phyloP scores from a whole-genome alignment of 1,284 basidiomycete species.

The Rhodotorula sp. region DNA sequence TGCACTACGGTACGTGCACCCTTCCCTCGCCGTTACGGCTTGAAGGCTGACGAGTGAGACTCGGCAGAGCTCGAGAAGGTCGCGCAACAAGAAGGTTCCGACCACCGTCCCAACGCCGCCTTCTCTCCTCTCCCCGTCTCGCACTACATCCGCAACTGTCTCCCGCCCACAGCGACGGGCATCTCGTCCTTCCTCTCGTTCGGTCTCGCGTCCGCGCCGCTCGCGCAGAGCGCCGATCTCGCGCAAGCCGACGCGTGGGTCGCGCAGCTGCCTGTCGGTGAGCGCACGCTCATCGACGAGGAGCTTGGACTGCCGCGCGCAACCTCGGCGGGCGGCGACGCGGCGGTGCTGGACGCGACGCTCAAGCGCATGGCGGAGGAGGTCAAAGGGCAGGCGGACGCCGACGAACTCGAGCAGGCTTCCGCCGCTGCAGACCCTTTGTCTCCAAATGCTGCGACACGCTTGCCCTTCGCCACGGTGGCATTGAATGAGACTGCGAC shows the following conservation, averaged over 20 bases:
- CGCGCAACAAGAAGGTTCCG: conserved; percentile 30
- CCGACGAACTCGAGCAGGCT: neutral
- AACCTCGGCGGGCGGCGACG: neutral
- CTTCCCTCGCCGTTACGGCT: neutral
- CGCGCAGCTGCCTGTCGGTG: neutral
- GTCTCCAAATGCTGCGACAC: no score
- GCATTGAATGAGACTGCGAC: no score
- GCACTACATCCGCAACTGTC: conserved; percentile 28
- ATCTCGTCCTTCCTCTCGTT: conserved; percentile 20
- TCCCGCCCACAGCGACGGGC: neutral
- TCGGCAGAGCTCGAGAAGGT: conserved; percentile 38
- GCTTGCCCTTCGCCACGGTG: no score
- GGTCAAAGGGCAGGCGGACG: conserved; percentile 21
- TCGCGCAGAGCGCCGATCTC: conserved; percentile 11
- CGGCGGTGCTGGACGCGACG: neutral
- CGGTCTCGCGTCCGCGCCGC: conserved; percentile 13
- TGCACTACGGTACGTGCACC: conserved; percentile 22
- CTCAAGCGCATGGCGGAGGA: conserved; percentile 28
- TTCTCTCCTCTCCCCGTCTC: conserved; percentile 35
- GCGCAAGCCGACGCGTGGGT: conserved; percentile 20
- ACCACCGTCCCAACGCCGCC: conserved; percentile 22
- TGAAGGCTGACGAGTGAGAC: no score
- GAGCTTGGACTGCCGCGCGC: neutral
- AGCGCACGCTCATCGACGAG: neutral
- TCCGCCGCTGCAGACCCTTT: neutral